Evolutionary conservation across 352 stramenopile genomes (phyloP), one percentile per base, ranked within the genome.

Genomic region (Phytophthora pistaciae): DNA sequence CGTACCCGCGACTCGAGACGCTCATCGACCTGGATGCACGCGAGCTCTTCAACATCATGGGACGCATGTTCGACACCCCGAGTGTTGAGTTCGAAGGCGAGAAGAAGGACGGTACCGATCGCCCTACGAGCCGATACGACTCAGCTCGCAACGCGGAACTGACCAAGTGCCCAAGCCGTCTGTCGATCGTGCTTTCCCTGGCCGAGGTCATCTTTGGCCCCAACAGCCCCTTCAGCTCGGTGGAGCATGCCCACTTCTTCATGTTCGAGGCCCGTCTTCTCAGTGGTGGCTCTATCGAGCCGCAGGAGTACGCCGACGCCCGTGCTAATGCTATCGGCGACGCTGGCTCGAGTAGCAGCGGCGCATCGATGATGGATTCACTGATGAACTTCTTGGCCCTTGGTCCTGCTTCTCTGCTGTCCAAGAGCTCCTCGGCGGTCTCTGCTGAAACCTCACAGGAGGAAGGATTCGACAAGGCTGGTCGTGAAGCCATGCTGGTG

Each of bases 201-300:
- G 87, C 88, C 5, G 84, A 93, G 53, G 87, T 95, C 31, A 88
- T 96, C 27, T 93, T 96, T 59, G 87, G 84, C 11, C 78, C 79
- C 1, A 80, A 73, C 11, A 89, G 74, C 40, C 66, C 64, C 10
- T 96, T 96, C 60, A 93, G 85, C 64, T 92, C 88, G 13, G 83
- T 94, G 8, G 90, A 96, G 64, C 85, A 96, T 64, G 88, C 88
- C 27, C 88, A 95, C 55, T 96, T 96, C 76, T 96, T 94, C 61
- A 96, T 96, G 90, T 96, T 96, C 60, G 90, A 96, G 62, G 90
- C 90, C 36, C 84, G 88, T n/a, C 60, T 96, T 61, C 75, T 96
- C 20, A 96, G 90, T 82, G 84, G 87, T 20, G 90, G 85, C 2
- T 88, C 85, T 3, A 96, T 96, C 46, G 90, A 96, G 57, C 80